Evolutionary conservation across 148 eudicot genomes (phyloP).

Genomic region (Rhododendron mucronatum): DNA sequence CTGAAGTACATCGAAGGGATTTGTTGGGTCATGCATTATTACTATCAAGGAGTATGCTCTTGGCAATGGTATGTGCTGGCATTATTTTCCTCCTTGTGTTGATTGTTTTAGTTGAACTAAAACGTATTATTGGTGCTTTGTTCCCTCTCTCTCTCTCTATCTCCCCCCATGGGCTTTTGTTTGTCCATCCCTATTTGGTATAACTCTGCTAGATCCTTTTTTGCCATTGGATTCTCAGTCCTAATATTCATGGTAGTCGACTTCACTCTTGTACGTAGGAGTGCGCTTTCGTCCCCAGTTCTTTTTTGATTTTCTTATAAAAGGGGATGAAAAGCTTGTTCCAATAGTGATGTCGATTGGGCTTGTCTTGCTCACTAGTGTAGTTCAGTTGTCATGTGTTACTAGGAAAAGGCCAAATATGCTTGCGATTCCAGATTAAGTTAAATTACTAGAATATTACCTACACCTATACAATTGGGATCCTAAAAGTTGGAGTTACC

Average conservation of each 20-base stretch:
- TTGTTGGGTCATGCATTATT: constrained; percentile 49
- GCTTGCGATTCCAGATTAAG: background rate
- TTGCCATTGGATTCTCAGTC: too few species aligned
- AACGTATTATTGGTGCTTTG: too few species aligned
- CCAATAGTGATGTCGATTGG: too few species aligned
- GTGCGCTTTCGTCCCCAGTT: background rate
- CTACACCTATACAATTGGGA: background rate
- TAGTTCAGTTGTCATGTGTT: background rate
- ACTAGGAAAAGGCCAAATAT: background rate
- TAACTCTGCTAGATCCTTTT: too few species aligned
- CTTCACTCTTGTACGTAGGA: too few species aligned
- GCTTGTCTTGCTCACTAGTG: background rate
- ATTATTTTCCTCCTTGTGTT: background rate
- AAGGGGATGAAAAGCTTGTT: background rate
- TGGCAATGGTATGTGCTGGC: constrained; percentile 32
- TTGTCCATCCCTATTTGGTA: too few species aligned
- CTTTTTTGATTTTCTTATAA: background rate
- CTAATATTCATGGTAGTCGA: too few species aligned
- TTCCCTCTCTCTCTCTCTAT: background rate
- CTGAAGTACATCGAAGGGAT: constrained; percentile 34
- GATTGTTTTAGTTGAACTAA: background rate
- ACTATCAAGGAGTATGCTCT: constrained; percentile 43
- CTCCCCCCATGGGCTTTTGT: too few species aligned
- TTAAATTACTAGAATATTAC: background rate
- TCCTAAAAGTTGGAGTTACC: background rate